Base-by-base conservation (phyloP, 805 yeast genomes). In the Priceomyces medius region DNA sequence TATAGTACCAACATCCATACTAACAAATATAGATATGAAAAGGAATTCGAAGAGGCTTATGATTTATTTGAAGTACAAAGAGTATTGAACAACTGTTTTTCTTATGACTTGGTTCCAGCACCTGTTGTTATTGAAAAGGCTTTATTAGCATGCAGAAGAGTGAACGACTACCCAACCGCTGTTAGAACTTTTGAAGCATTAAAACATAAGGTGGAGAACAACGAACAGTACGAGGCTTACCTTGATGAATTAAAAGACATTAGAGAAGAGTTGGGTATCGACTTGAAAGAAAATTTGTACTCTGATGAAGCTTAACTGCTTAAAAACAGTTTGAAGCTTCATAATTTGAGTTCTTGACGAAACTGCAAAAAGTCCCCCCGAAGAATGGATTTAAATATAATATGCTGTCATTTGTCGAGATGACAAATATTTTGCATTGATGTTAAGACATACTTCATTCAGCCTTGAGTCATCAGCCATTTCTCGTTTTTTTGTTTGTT, bases 81-180 rank as follows among this genome's bases (percentile, higher is more conserved):
- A 77, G 90, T 93, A 47, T 80, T 93, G 65, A 93, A 95, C 83
- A 93, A 93, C 76, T 89, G 95, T 71, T 93, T 93, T 77, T 87
- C 98, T 12, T 93, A 93, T 77, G 99, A 93, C 73, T 81, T 93
- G 69, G 99, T 93, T 43, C 99, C 99, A 54, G 91, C 99, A 21
- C 99, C 99, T 53, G 80, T 85, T 48, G 98, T 93, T 49, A 79
- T 93, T 61, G 96, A 88, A 73, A 87, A 85, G 72, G 99, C 99
- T 37, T 78, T 93, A 64, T 83, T 87, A 74, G 99, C 99, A 36
- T 90, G 97, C 57, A 90, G 99, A 83, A 88, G 98, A 74, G 98
- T 93, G 54, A 88, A 93, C 72, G 99, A 93, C 75, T 88, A 88
- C 74, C 97, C 99, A 47, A 90, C 98, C 46, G 99, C 99, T 42